Base-by-base conservation (phyloP, 2,329 filamentous ascomycete genomes). In the Aureobasidium melanogenum region DNA sequence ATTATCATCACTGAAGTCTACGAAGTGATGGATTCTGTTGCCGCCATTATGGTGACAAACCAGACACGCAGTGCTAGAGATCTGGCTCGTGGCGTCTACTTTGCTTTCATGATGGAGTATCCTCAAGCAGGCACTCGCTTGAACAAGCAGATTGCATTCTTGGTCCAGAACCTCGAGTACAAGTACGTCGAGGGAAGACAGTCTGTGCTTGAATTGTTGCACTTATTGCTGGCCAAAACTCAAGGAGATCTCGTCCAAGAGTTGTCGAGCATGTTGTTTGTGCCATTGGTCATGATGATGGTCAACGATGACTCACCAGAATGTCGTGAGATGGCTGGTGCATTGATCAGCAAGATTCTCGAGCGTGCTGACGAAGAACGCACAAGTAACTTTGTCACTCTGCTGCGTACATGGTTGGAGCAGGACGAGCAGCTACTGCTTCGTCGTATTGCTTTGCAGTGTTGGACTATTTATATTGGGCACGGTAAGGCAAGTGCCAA, bases 41-140 rank as follows among this genome's bases (percentile, higher is more conserved):
- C 91, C 50, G 87, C 84, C 3, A 88, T 97, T 72, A 97, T 97
- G 92, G 88, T 99, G 61, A 96, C 89, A 47, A 97, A 97, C 70
- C 90, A 96, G 64, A 92, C 95, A 67, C 88, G 88, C 67, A 86
- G 88, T 65, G 93, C 93, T 2, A 84, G 94, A 57, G 91, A 97
- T 71, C 80, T 96, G 39, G 92, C 93, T 15, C 83, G 94, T 61
- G 91, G 91, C 22, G 88, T 91, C 15, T 99, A 95, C 74, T 88
- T 96, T 73, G 91, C 97, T 67, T 99, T 99, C 76, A 78, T 99
- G 61, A 85, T 92, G 66, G 91, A 97, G 59, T 99, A 97, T 70
- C 93, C 94, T 0, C 94, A 97, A 72, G 91, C 88, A 69, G 92
- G 91, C 74, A 88, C 86, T 64, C 83, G 94, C 15, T 95, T 94